Percentiles rank a stretch among this genome's conserved stretches.
Evolutionary conservation across 1,284 basidiomycete genomes (phyloP).

Genomic region (Fomitopsis schrenkii): DNA sequence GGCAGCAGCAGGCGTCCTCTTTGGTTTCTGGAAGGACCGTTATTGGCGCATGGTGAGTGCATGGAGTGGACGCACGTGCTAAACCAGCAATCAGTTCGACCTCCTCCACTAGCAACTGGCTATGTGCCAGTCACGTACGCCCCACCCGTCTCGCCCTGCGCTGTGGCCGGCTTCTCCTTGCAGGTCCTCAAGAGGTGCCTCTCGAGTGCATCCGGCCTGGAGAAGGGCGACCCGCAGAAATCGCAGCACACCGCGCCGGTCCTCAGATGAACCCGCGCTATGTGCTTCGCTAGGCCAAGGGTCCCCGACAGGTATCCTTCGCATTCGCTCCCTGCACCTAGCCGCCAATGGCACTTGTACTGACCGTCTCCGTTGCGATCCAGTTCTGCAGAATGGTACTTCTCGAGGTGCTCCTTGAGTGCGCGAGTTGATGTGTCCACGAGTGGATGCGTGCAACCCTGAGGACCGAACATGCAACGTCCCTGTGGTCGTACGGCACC

Average conservation of each 20-base stretch:
- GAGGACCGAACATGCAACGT: background rate
- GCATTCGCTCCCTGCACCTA: background rate
- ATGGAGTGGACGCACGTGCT: too few species aligned
- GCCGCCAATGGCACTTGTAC: background rate
- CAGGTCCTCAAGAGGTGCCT: background rate
- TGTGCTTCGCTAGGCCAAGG: background rate
- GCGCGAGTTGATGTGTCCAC: background rate
- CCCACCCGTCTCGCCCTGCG: too few species aligned
- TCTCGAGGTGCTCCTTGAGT: background rate
- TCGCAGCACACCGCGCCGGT: background rate
- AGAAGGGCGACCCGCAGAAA: background rate
- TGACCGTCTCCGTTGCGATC: background rate
- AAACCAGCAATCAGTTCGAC: too few species aligned
- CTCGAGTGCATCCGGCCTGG: background rate
- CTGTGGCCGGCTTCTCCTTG: background rate
- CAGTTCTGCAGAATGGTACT: background rate
- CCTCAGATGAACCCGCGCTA: background rate
- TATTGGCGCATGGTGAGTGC: too few species aligned
- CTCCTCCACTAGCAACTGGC: too few species aligned
- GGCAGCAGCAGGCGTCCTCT: too few species aligned
- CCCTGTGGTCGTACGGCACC: too few species aligned
- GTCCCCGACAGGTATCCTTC: too few species aligned
- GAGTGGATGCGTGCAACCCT: background rate
- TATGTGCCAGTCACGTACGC: too few species aligned
- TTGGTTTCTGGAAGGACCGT: too few species aligned